These are phyloP conservation scores for Backusella circina DNA, from an alignment of 192 early-diverging fungal genomes.

Conservation along the genomic window DNA sequence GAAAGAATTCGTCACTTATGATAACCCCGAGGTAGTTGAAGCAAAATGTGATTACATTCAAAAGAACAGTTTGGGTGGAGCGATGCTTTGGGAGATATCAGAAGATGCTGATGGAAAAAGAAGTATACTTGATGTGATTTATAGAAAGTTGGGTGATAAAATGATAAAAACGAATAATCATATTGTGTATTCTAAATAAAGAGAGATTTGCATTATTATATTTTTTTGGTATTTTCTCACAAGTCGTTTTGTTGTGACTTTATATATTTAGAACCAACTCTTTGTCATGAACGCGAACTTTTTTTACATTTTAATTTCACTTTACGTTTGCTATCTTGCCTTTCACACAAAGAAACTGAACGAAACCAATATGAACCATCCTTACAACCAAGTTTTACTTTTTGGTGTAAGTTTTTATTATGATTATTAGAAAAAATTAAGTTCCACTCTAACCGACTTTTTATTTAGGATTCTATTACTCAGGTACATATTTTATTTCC, in stretches of 20 bases:
- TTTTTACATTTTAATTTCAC: background rate
- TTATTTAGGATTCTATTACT: slow-evolving; percentile 42
- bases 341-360: background rate
- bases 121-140: slow-evolving; percentile 35
- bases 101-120: slow-evolving; percentile 42
- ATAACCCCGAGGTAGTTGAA: slow-evolving; percentile 59
- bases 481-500: slow-evolving; percentile 27
- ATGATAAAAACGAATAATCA: slow-evolving; percentile 40
- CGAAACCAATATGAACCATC: slow-evolving; percentile 9
- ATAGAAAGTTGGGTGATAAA: slow-evolving; percentile 8
- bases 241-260: background rate
- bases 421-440: no score
- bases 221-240: background rate
- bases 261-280: background rate
- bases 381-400: slow-evolving; percentile 20
- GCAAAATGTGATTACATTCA: slow-evolving; percentile 66
- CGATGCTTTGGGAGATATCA: slow-evolving; percentile 79
- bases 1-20: slow-evolving; percentile 79
- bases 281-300: background rate
- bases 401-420: slow-evolving; percentile 16
- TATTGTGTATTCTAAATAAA: slow-evolving; percentile 25
- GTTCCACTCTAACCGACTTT: background rate
- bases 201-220: background rate
- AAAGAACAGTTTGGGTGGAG: slow-evolving; percentile 54
- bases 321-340: background rate